phyloP scores from a whole-genome alignment of 371 early-diverging fungal species.

The Circinella umbellata region DNA sequence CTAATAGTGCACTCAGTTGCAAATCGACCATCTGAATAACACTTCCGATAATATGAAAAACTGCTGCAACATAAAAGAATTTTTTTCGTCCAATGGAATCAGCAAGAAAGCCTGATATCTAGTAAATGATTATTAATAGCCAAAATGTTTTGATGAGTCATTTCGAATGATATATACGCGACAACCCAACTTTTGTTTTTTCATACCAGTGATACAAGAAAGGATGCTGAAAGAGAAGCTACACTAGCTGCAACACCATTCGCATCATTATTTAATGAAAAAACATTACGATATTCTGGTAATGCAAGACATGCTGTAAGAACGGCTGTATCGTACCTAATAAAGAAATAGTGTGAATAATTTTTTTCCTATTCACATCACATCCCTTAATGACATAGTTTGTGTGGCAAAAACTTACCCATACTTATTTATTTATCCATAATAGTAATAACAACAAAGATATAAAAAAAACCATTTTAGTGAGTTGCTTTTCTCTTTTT shows the following conservation, averaged over 20 bases:
- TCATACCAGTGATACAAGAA: slow-evolving; percentile 37
- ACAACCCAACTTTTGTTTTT: too few species aligned
- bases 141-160: too few species aligned
- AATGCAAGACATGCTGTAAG: slow-evolving; percentile 47
- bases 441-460: background rate
- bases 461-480: background rate
- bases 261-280: slow-evolving; percentile 22
- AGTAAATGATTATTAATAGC: background rate
- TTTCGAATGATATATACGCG: background rate
- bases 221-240: slow-evolving; percentile 37
- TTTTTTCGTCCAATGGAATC: slow-evolving; percentile 44
- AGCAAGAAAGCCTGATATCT: slow-evolving; percentile 43
- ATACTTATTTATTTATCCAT: slow-evolving; percentile 22
- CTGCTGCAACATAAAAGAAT: slow-evolving; percentile 54
- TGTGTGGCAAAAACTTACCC: slow-evolving; percentile 26
- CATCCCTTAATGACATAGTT: background rate
- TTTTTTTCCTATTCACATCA: slow-evolving; percentile 1
- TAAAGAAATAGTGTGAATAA: background rate
- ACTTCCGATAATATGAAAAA: slow-evolving; percentile 74
- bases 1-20: slow-evolving; percentile 56
- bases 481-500: background rate
- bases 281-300: slow-evolving; percentile 39
- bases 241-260: slow-evolving; percentile 29
- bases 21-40: slow-evolving; percentile 65
- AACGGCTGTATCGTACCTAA: slow-evolving; percentile 55